Evolutionary conservation across 2,329 filamentous ascomycete species (phyloP).

Genomic region (Trichoderma polysporum): DNA sequence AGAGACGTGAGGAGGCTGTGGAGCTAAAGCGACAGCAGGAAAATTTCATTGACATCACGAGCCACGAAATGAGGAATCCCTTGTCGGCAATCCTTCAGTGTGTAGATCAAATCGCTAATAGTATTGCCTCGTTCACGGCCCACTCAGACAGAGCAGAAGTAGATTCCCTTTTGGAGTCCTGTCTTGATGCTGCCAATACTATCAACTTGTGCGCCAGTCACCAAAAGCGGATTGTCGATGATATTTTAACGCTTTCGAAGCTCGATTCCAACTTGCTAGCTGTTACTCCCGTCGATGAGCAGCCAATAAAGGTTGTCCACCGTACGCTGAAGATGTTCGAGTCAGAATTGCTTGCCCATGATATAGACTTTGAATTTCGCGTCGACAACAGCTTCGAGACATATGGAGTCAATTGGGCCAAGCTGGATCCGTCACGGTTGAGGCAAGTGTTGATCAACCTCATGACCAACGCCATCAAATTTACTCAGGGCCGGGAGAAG

Average conservation of each 20-base stretch:
- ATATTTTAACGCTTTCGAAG: constrained; percentile 66
- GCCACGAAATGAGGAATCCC: constrained; percentile 75
- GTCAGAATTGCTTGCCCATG: constrained; percentile 68
- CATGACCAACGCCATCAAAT: constrained; percentile 66
- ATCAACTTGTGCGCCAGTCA: constrained; percentile 78
- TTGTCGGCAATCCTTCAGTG: constrained; percentile 73
- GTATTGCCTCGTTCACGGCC: constrained; percentile 45
- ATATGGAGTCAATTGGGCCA: constrained; percentile 68
- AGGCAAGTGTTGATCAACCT: constrained; percentile 76
- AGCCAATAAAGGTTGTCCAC: constrained; percentile 66
- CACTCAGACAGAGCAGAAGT: constrained; percentile 43
- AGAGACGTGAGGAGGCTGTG: constrained; percentile 75
- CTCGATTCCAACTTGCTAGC: constrained; percentile 69
- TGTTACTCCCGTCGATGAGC: constrained; percentile 68
- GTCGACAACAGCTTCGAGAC: constrained; percentile 67
- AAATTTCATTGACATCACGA: constrained; percentile 73
- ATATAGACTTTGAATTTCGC: constrained; percentile 68
- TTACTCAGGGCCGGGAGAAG: constrained; percentile 59
- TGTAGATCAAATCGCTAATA: constrained; percentile 66
- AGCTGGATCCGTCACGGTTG: constrained; percentile 71
- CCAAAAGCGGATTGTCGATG: constrained; percentile 71
- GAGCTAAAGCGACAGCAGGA: constrained; percentile 73
- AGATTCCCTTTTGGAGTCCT: constrained; percentile 51
- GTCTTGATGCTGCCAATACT: constrained; percentile 75
- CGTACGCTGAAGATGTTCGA: constrained; percentile 77